phyloP scores from a whole-genome alignment of 129 eudicot genomes.

The Escallonia herrerae region DNA sequence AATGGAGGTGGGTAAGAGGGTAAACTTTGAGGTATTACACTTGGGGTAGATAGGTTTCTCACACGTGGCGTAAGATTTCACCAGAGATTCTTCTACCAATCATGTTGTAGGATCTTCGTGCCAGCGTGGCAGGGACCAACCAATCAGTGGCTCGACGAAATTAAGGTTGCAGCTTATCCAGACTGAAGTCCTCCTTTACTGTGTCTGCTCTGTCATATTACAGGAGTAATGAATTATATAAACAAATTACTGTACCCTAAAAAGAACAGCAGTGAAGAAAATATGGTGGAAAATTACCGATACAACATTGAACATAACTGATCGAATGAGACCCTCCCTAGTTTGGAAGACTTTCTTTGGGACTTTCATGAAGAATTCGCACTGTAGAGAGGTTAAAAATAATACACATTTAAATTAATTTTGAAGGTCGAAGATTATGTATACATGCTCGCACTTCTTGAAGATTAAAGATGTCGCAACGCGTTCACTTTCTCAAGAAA shows the following conservation, averaged over 20 bases:
- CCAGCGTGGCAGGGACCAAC: constrained; percentile 29
- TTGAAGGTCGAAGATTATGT: too few relatives aligned
- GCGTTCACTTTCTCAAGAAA: too few relatives aligned
- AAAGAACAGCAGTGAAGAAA: too few relatives aligned
- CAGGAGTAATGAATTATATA: background rate
- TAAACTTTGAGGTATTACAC: constrained; percentile 12
- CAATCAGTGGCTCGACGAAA: constrained; percentile 37
- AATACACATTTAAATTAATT: too few relatives aligned
- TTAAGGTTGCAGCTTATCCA: constrained; percentile 34
- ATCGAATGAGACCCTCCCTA: background rate
- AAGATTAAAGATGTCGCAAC: too few relatives aligned
- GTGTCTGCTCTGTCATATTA: background rate
- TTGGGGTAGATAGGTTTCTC: background rate
- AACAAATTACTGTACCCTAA: too few relatives aligned
- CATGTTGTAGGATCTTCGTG: constrained; percentile 31
- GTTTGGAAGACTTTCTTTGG: too few relatives aligned
- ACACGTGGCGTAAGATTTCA: background rate
- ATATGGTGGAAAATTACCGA: too few relatives aligned
- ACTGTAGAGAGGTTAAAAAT: too few relatives aligned
- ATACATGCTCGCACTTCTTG: too few relatives aligned
- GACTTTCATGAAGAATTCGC: too few relatives aligned
- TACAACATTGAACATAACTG: too few relatives aligned
- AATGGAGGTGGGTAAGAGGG: constrained; percentile 18
- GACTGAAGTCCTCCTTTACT: constrained; percentile 8
- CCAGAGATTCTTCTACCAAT: constrained; percentile 18